These are phyloP conservation scores for Globisporangium heterothallicum DNA, from an alignment of 352 stramenopile species.

Conservation along the genomic window DNA sequence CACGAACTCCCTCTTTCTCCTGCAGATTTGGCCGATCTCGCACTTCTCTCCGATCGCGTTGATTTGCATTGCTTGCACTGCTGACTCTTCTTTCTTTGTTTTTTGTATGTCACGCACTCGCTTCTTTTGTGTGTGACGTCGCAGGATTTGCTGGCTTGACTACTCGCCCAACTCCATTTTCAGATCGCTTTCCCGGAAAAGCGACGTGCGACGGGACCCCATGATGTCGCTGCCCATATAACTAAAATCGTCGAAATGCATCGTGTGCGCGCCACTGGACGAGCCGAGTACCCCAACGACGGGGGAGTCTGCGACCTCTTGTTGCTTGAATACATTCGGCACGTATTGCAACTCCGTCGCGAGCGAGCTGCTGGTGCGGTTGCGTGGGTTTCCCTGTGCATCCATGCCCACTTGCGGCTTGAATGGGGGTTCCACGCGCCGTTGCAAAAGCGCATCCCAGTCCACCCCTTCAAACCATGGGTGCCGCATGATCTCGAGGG, in stretches of 20 bases:
- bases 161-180: slow-evolving; percentile 80
- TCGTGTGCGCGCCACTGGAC: slow-evolving; percentile 48
- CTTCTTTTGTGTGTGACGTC: neutral
- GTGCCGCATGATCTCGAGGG: slow-evolving; percentile 80
- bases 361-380: slow-evolving; percentile 39
- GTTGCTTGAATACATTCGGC: slow-evolving; percentile 74
- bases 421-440: slow-evolving; percentile 65
- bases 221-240: slow-evolving; percentile 87
- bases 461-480: slow-evolving; percentile 74
- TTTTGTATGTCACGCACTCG: neutral
- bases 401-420: slow-evolving; percentile 37
- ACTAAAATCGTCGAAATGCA: slow-evolving; percentile 86
- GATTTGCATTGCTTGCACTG: neutral
- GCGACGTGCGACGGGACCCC: slow-evolving; percentile 70
- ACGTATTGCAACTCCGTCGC: slow-evolving; percentile 73
- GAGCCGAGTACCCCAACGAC: slow-evolving; percentile 54
- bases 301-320: slow-evolving; percentile 78
- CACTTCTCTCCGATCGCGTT: neutral
- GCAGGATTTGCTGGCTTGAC: neutral
- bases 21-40: too few species aligned
- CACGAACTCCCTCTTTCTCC: neutral
- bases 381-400: slow-evolving; percentile 21
- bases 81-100: neutral
- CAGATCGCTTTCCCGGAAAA: slow-evolving; percentile 81
- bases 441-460: slow-evolving; percentile 70